Base-by-base conservation (phyloP, 768 basidiomycete genomes). In the Agrocybe chaxingu region DNA sequence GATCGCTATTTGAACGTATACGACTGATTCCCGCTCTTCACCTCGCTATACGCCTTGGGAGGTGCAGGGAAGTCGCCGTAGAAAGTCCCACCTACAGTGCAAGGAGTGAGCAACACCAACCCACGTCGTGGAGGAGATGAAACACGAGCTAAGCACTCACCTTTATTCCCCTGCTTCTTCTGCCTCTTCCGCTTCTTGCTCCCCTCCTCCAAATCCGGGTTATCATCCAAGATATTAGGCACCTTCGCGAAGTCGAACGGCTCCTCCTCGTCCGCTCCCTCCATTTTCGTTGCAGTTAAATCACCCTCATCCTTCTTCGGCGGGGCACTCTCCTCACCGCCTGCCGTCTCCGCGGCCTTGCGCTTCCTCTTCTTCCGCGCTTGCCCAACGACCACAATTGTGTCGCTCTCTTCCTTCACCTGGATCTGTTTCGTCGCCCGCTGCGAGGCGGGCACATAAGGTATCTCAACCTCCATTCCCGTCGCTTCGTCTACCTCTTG, bases 361-460 rank as follows among this genome's bases (percentile, higher is more conserved):
- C 84, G 74, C 64, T 88, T 89, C 62, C 87, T 87, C 70, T 82
- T 83, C 62, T 77, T 73, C 46, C 76, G 71, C 13, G 71, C 62
- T 60, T 85, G 82, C 6, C 88, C 88, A 12, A 90, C 87, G 10
- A 87, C 76, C 5, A 91, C 80, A 46, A 92, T 84, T 1, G 80
- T 72, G 60, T 89, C 89, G 44, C 80, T 70, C 63, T 89, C 89
- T 40, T 84, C 81, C 13, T 63, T 64, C 29, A 43, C 51, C 19
- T 57, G 56, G 30, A 60, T 38, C 34, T 59, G 55, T 40, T 64
- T 63, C 2, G 61, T 65, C 45, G 57, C 53, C 13, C 92, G 80
- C 58, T 83, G 76, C 0, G 79, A 66, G 1, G 81, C 76, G 42
- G 91, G 91, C 7, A 95, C 75, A 55, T 85, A 95, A 1, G 92